Base-by-base conservation (phyloP, 768 basidiomycete species). In the Hypholoma fasciculare region DNA sequence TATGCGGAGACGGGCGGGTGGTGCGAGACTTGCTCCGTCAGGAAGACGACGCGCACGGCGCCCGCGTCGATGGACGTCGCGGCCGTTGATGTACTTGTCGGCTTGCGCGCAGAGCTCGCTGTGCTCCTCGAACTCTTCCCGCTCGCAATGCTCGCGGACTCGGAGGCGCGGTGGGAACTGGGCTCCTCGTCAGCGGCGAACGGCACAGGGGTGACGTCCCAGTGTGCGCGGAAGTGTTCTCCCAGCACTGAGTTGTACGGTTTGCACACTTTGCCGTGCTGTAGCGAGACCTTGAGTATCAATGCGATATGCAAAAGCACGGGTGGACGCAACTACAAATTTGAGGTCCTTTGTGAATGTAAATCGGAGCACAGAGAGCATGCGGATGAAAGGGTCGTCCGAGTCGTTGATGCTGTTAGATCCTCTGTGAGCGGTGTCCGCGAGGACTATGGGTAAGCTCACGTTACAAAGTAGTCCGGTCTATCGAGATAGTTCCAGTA, bases 1-100 rank as follows among this genome's bases (percentile, higher is more conserved):
- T 87, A 96, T 0, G 90, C 87, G 1, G 94, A 96, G 30, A 98
- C 85, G 2, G 97, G 97, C 0, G 97, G 97, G 67, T 99, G 97
- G 74, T 99, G 97, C 1, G 92, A 97, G 48, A 98, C 87, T 72
- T 97, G 96, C 71, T 97, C 96, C 13, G 94, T 96, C 48, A 96
- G 73, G 71, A 84, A 96, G 6, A 85, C 82, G 44, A 96, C 84
- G 36, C 93, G 89, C 14, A 86, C 71, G 50, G 77, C 40, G 75
- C 16, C 76, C 78, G 80, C 76, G 19, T 66, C 62, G 16, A 72
- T 78, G 0, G 84, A 84, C 1, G 83, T 85, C 12, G 80, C 76
- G 11, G 83, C 80, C 1, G 86, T 85, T 8, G 82, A 83, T 0
- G 81, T 76, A 57, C 81, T 80, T 73, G 78, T 77, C n/a, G 64